phyloP scores from a whole-genome alignment of 2,329 filamentous ascomycete genomes.

The Venturia nashicola region DNA sequence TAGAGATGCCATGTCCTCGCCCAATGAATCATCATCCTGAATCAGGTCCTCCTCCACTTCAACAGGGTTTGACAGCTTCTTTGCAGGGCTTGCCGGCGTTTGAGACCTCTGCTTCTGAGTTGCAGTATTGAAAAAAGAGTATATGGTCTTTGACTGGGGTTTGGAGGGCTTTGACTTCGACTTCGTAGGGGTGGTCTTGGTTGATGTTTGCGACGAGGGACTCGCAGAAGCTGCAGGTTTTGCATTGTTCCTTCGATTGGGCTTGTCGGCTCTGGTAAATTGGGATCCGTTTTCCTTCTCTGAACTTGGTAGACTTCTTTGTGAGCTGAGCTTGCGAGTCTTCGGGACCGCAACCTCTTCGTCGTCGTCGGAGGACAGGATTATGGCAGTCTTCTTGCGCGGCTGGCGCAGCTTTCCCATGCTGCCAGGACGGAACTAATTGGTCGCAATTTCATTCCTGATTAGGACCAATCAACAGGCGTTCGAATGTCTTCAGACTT shows the following conservation, averaged over 20 bases:
- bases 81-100: conserved; percentile 27
- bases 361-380: conserved; percentile 23
- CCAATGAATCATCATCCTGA: conserved; percentile 22
- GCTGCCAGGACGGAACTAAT: conserved; percentile 16
- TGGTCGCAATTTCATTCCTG: neutral
- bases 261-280: neutral
- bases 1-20: conserved; percentile 14
- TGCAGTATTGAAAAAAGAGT: conserved; percentile 35
- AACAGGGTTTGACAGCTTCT: conserved; percentile 16
- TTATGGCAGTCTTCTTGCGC: conserved; percentile 18
- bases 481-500: neutral
- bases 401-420: conserved; percentile 26
- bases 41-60: conserved; percentile 24
- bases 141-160: neutral
- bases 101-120: conserved; percentile 29
- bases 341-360: conserved; percentile 10
- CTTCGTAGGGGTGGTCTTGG: neutral
- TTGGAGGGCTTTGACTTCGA: neutral
- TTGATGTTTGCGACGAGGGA: neutral
- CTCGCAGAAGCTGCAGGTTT: neutral
- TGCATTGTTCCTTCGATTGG: neutral
- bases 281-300: conserved; percentile 1
- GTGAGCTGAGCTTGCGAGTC: neutral
- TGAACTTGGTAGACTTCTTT: neutral
- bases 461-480: neutral